A percentile compares a stretch with the other conserved stretches of the same genome.
phyloP scores from a whole-genome alignment of 1,284 basidiomycete species.

The Tremellales sp. region DNA sequence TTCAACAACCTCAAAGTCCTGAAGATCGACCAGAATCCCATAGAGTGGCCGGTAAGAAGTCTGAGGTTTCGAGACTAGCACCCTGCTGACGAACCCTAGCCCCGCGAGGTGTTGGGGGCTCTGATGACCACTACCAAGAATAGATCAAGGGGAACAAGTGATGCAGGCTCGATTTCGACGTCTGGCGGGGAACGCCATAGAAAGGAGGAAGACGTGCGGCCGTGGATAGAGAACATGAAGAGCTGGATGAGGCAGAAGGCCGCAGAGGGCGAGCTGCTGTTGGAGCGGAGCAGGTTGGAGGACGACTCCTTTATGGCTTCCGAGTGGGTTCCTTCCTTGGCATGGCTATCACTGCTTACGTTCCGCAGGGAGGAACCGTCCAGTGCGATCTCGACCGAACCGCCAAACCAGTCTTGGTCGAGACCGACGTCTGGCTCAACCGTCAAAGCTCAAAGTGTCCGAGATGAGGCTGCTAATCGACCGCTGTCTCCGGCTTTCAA shows the following conservation, averaged over 20 bases:
- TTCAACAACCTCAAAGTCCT: constrained; percentile 74
- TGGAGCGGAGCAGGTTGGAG: constrained; percentile 13
- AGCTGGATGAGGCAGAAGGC: constrained; percentile 59
- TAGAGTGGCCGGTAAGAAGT: constrained; percentile 73
- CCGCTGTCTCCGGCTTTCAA: background rate
- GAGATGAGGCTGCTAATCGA: constrained; percentile 4
- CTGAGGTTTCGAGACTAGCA: constrained; percentile 4
- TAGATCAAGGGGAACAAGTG: constrained; percentile 8
- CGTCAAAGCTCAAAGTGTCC: constrained; percentile 10
- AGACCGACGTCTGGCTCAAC: too few species aligned
- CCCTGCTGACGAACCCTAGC: constrained; percentile 15
- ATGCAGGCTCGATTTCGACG: constrained; percentile 6
- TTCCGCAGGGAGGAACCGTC: constrained; percentile 23
- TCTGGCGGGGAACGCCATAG: constrained; percentile 29
- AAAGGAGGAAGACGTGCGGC: constrained; percentile 58
- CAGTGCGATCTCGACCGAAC: constrained; percentile 18
- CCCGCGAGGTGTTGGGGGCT: constrained; percentile 38
- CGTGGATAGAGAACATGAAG: constrained; percentile 70
- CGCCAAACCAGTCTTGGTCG: too few species aligned
- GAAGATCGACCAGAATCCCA: constrained; percentile 84
- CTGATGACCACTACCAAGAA: constrained; percentile 18
- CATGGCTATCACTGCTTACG: constrained; percentile 2
- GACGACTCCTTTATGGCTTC: constrained; percentile 23
- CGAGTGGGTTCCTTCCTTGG: constrained; percentile 22
- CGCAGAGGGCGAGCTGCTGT: constrained; percentile 19